Base-by-base conservation (phyloP, 2,329 filamentous ascomycete species). In the Microdochium nivale region DNA sequence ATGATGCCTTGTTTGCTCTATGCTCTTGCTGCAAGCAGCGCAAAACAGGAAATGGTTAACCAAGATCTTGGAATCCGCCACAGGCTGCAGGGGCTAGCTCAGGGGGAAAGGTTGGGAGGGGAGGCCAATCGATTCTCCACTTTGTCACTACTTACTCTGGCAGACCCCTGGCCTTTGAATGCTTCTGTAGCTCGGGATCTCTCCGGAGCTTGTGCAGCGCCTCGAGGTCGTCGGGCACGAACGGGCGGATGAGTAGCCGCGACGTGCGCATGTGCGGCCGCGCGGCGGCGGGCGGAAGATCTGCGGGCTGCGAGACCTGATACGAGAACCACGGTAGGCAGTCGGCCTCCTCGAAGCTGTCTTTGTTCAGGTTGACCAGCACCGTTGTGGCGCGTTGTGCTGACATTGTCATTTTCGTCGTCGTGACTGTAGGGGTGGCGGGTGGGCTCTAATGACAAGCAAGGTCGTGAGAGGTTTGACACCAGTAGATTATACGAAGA, bases 1-100 rank as follows among this genome's bases (percentile, higher is more conserved):
- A n/a, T 49, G 35, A 19, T 14, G 44, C 33, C 30, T 16, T 7
- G 50, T 52, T 19, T 52, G 32, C 32, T 48, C 47, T 23, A 49
- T 9, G 25, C 21, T 30, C 21, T 24, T 7, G 40, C 40, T 44
- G 19, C 40, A 44, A 3, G 13, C 40, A 7, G 3, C 9, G 3
- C 9, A n/a, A 9, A n/a, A 16, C 35, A 40, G 35, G 14, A 19
- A 33, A 33, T 33, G 9, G 32, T 33, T 33, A 16, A 33, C 32
- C 32, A 33, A 33, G n/a, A n/a, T n/a, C n/a, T n/a, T n/a, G n/a
- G n/a, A n/a, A n/a, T n/a, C n/a, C n/a, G n/a, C n/a, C n/a, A n/a
- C n/a, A n/a, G n/a, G n/a, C n/a, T n/a, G n/a, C n/a, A n/a, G n/a
- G n/a, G n/a, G n/a, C n/a, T n/a, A n/a, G n/a, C n/a, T n/a, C n/a